Base-by-base conservation (phyloP, 257 asterid genomes). In the Plectranthus barbatus region DNA sequence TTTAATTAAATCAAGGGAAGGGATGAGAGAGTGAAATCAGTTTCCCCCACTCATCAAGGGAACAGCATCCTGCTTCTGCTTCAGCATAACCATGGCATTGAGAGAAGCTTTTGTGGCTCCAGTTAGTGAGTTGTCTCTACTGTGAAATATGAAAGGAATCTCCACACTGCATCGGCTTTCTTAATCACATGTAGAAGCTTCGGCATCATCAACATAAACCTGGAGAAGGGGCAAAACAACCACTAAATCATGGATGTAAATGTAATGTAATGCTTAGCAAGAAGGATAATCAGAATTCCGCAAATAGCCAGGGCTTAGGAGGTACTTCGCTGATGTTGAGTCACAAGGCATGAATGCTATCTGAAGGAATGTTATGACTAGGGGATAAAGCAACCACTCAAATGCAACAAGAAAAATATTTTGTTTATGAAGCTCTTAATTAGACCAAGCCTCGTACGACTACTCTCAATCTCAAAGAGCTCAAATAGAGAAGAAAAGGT, bases 31-130 rank as follows among this genome's bases (percentile, higher is more conserved):
- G 56, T 29, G 26, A 37, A 45, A 63, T 91, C 81, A 92, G 8
- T n/a, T n/a, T n/a, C 97, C 96, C 8, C 99, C 99, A 10, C 97
- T 94, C 97, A 93, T 85, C 79, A 93, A 60, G 60, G 96, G 94
- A 60, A 93, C 97, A 7, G 96, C 96, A 64, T 93, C 99, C 76
- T 90, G 54, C 76, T 93, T 93, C 77, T 80, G 95, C 77, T 93
- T 93, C 77, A 93, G 84, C 66, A 93, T 66, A 6, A 87, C 95
- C 0, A 93, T 87, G 49, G 99, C 96, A 66, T 87, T 93, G 55
- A 87, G 71, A 39, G 97, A 86, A 56, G 99, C 94, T 81, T 86
- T 90, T 48, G 90, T 50, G 5, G 89, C 96, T 0, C 99, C 99
- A 31, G 97, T n/a, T n/a, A n/a, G n/a, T n/a, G n/a, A n/a, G n/a